phyloP scores from a whole-genome alignment of 352 stramenopile genomes.

The Phytophthora hibernalis region DNA sequence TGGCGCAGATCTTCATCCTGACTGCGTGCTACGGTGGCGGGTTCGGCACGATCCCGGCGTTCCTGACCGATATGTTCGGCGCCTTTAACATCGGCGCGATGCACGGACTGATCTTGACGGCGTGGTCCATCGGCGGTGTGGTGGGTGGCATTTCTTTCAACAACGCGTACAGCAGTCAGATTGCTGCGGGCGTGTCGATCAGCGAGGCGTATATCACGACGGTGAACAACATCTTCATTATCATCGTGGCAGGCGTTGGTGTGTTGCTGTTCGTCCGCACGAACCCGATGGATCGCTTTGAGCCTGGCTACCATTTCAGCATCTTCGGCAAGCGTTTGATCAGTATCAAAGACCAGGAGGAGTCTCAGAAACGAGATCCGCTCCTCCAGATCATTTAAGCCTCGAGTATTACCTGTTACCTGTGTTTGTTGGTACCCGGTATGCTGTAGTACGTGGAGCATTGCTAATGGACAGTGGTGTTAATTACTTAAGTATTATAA shows the following conservation, averaged over 20 bases:
- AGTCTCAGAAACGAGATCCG: constrained; percentile 38
- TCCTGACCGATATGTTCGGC: constrained; percentile 88
- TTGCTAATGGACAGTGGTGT: no score
- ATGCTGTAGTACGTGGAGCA: no score
- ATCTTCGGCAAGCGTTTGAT: constrained; percentile 64
- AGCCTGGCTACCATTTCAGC: constrained; percentile 70
- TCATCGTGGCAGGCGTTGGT: constrained; percentile 53
- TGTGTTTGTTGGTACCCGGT: background rate
- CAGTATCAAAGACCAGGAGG: constrained; percentile 57
- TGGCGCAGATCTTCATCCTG: constrained; percentile 69
- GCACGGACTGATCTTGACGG: constrained; percentile 81
- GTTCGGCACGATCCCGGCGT: constrained; percentile 79
- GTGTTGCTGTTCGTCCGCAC: constrained; percentile 70
- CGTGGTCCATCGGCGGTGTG: constrained; percentile 84
- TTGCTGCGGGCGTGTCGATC: constrained; percentile 42
- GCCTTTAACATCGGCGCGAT: constrained; percentile 85
- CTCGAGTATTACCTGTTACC: background rate
- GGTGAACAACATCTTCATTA: constrained; percentile 73
- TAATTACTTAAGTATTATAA: no score
- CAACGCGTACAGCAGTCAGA: constrained; percentile 48
- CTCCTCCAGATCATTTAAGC: constrained; percentile 29
- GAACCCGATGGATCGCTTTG: constrained; percentile 74
- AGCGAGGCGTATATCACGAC: constrained; percentile 73
- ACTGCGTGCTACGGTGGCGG: constrained; percentile 76
- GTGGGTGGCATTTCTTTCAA: constrained; percentile 81